Percentiles rank a stretch among this genome's conserved stretches.
These are phyloP conservation scores for Ustilago nuda DNA, from an alignment of 1,284 basidiomycete species.

Conservation along the genomic window DNA sequence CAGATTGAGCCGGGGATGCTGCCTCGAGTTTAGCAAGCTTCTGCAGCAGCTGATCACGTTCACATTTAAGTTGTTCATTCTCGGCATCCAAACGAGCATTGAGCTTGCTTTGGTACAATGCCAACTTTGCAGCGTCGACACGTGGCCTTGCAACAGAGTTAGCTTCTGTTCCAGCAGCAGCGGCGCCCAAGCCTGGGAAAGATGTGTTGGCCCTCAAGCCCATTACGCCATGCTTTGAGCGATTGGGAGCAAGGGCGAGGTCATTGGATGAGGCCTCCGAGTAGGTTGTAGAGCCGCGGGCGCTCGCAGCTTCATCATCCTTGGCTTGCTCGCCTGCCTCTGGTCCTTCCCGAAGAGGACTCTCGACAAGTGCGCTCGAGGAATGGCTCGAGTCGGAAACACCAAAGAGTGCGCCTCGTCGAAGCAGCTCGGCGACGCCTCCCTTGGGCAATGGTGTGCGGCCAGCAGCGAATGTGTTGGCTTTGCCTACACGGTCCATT, in stretches of 20 bases:
- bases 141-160: slow-evolving; percentile 43
- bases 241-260: slow-evolving; percentile 37
- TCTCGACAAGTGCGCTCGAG: slow-evolving; percentile 26
- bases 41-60: slow-evolving; percentile 35
- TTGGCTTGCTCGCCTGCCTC: slow-evolving; percentile 13
- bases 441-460: slow-evolving; percentile 48
- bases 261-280: slow-evolving; percentile 51
- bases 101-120: slow-evolving; percentile 51
- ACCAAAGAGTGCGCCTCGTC: slow-evolving; percentile 45
- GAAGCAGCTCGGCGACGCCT: slow-evolving; percentile 41
- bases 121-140: slow-evolving; percentile 47
- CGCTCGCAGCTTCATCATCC: slow-evolving; percentile 39
- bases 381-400: slow-evolving; percentile 33
- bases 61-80: slow-evolving; percentile 50
- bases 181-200: slow-evolving; percentile 49
- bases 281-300: slow-evolving; percentile 27
- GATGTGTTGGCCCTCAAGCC: slow-evolving; percentile 51
- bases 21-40: slow-evolving; percentile 31
- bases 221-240: slow-evolving; percentile 40
- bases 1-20: slow-evolving; percentile 1
- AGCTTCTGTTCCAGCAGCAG: slow-evolving; percentile 47
- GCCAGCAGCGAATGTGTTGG: slow-evolving; percentile 49
- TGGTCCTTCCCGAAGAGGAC: slow-evolving; percentile 26
- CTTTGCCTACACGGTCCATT: slow-evolving; percentile 51
- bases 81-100: slow-evolving; percentile 50